These are phyloP conservation scores for Ceratorhiza oryzae-sativae DNA, from an alignment of 1,284 basidiomycete genomes.

Conservation along the genomic window DNA sequence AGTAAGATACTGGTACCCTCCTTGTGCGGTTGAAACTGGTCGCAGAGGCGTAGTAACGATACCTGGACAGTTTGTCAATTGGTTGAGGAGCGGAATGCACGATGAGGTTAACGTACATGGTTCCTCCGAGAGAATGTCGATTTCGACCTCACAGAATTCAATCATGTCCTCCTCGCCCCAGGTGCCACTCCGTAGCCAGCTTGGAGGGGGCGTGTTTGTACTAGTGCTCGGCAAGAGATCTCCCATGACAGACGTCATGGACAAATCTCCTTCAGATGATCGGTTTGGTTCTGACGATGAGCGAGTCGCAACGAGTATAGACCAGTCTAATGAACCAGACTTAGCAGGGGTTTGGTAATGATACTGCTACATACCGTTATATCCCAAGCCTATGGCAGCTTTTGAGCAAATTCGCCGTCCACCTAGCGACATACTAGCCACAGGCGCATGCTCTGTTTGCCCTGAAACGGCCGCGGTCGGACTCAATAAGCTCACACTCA, in stretches of 20 bases:
- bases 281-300: conserved; percentile 58
- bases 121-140: conserved; percentile 56
- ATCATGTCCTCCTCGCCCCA: conserved; percentile 69
- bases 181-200: conserved; percentile 59
- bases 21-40: conserved; percentile 51
- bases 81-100: conserved; percentile 36
- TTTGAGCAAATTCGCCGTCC: conserved; percentile 60
- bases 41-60: conserved; percentile 58
- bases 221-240: conserved; percentile 50
- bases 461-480: conserved; percentile 21
- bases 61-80: conserved; percentile 47
- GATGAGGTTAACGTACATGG: conserved; percentile 52
- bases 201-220: conserved; percentile 58
- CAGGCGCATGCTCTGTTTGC: neutral
- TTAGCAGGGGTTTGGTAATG: neutral
- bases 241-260: conserved; percentile 46
- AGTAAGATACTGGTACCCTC: conserved; percentile 53
- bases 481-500: conserved; percentile 19
- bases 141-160: conserved; percentile 66
- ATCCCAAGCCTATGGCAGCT: conserved; percentile 69
- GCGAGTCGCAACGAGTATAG: conserved; percentile 69
- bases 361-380: conserved; percentile 59
- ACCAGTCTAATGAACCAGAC: conserved; percentile 55
- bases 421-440: conserved; percentile 46
- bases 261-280: conserved; percentile 42